Evolutionary conservation across 2,329 filamentous ascomycete genomes (phyloP), one percentile per base, ranked within the genome.

Genomic region (Fusarium hostae): DNA sequence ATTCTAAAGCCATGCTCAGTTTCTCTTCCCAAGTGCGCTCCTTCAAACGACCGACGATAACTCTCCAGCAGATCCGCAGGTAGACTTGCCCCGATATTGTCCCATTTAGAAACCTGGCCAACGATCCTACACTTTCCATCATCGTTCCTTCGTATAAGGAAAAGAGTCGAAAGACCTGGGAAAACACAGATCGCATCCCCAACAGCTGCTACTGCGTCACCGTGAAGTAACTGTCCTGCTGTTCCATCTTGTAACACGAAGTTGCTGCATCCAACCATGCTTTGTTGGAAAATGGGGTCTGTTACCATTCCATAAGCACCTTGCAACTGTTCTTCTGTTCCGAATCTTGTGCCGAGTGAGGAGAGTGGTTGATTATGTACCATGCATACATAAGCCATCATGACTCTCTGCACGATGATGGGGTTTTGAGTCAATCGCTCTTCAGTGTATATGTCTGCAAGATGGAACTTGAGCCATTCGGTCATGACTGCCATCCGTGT

Each of bases 311-410:
- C 48, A 16, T 45, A 39, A 0, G 54, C 68, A 0, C 68, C 68
- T 6, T 54, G 2, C 4, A 71, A 9, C 8, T 71, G 68, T 0
- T 40, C 24, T 0, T 5, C 1, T 0, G 32, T 37, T 2, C 50
- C 58, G 16, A 63, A 59, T 22, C 32, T 12, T 0, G 22, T 28
- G 0, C 58, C 39, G 0, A 71, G 40, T 1, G 41, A 39, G 5
- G 52, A 28, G 0, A 64, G 30, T 0, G 68, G 58, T 5, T 71
- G 54, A 0, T 6, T 5, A 0, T 71, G 48, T 0, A 68, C 32
- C 58, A 71, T 71, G 6, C 58, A 71, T 5, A 40, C 44, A 24
- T 71, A 71, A 1, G n/a, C 63, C 7, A 71, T 55, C 35, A 71
- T 35, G 2, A 71, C 43, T 6, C 63, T 59, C 10, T 56, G 15